A percentile compares a stretch with the other conserved stretches of the same genome.
Conservation (phyloP, 1,284 basidiomycete genomes). For the Mycena sp. region DNA sequence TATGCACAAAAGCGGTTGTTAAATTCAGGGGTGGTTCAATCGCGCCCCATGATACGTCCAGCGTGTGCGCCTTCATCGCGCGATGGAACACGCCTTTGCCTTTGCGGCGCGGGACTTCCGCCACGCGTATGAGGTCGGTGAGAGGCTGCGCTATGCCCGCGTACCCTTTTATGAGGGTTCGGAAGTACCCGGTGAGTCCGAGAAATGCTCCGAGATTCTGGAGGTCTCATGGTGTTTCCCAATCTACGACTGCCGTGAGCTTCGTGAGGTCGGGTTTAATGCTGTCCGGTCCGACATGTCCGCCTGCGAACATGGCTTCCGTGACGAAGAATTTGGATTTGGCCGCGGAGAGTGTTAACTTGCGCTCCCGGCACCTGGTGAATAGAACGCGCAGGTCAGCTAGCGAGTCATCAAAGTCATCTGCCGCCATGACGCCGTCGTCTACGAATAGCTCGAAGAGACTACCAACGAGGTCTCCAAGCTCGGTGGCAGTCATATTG, state of each 20-base stretch:
- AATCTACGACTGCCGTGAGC: conserved; percentile 46
- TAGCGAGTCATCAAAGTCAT: conserved; percentile 37
- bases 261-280: conserved; percentile 44
- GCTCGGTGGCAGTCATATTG: conserved; percentile 40
- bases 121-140: conserved; percentile 34
- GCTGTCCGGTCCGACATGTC: conserved; percentile 38
- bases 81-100: conserved; percentile 37
- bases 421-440: conserved; percentile 38
- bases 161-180: conserved; percentile 41
- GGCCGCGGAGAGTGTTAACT: conserved; percentile 42
- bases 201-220: conserved; percentile 31
- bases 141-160: conserved; percentile 41
- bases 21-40: too few species aligned
- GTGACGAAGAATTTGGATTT: conserved; percentile 45
- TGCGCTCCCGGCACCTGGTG: conserved; percentile 31
- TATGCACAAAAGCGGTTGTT: too few species aligned
- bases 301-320: conserved; percentile 44
- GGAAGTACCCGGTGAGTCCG: conserved; percentile 40
- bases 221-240: conserved; percentile 40
- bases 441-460: conserved; percentile 45
- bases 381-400: conserved; percentile 9
- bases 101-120: not conserved
- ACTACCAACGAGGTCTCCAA: conserved; percentile 43
- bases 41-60: not conserved
- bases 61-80: too few species aligned